These are phyloP conservation scores for Ophiocordyceps camponoti-floridani DNA, from an alignment of 2,329 filamentous ascomycete species.

Conservation along the genomic window DNA sequence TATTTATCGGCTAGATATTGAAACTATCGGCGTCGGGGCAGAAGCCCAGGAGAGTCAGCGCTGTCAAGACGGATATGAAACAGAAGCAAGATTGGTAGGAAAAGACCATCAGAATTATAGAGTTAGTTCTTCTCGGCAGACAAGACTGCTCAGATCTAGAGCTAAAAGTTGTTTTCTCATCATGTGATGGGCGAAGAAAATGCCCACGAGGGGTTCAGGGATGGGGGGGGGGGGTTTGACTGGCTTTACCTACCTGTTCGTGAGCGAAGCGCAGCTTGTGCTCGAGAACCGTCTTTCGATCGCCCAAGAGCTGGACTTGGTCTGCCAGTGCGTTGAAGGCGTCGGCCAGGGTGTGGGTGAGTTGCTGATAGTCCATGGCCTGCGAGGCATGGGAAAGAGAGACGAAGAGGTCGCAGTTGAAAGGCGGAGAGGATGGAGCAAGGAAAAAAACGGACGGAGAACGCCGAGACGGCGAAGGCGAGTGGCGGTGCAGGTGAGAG, in stretches of 20 bases:
- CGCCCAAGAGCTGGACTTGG: conserved; percentile 44
- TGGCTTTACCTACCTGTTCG: conserved; percentile 39
- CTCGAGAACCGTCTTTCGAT: conserved; percentile 46
- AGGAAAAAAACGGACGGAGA: neutral
- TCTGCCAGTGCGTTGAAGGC: conserved; percentile 47
- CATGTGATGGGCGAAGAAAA: conserved; percentile 9
- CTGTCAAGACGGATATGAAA: neutral
- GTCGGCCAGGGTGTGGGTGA: conserved; percentile 40
- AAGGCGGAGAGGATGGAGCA: conserved; percentile 2
- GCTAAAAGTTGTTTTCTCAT: conserved; percentile 40
- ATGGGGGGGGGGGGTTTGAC: neutral
- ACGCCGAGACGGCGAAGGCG: neutral
- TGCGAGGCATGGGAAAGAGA: conserved; percentile 3
- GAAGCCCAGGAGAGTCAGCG: neutral
- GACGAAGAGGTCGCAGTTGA: conserved; percentile 1
- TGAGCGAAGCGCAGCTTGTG: conserved; percentile 50
- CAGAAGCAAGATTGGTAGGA: conserved; percentile 1
- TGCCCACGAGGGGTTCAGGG: neutral
- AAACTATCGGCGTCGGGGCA: conserved; percentile 24
- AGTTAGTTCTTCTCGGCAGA: conserved; percentile 41
- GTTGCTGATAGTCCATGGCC: conserved; percentile 20
- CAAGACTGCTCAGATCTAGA: conserved; percentile 60
- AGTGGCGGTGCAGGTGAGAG: too few relatives aligned
- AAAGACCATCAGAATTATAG: conserved; percentile 8
- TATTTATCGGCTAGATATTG: conserved; percentile 50